Conservation (phyloP, 2,329 filamentous ascomycete genomes). For the Fusarium solani-melongenae region DNA sequence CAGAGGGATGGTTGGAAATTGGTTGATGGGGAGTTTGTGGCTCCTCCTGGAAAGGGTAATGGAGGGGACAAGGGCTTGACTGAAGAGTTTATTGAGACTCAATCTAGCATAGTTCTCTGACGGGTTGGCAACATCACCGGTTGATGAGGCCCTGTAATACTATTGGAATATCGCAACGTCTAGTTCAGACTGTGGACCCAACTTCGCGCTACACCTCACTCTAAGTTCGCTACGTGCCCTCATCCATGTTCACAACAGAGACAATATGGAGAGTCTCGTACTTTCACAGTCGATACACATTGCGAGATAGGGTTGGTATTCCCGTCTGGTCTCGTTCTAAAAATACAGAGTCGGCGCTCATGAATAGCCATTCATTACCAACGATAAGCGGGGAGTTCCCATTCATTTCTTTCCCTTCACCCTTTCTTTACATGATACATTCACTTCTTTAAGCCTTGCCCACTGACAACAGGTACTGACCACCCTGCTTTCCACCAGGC, state of each 20-base stretch:
- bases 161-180: neutral
- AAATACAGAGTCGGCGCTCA: slow-evolving; percentile 50
- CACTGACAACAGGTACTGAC: slow-evolving; percentile 66
- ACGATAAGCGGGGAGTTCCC: slow-evolving; percentile 51
- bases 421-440: slow-evolving; percentile 30
- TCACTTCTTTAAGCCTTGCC: slow-evolving; percentile 49
- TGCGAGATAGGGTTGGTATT: slow-evolving; percentile 40
- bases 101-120: neutral
- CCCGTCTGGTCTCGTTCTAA: slow-evolving; percentile 45
- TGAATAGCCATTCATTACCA: slow-evolving; percentile 41
- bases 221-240: neutral
- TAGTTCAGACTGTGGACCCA: neutral
- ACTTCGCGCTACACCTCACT: neutral
- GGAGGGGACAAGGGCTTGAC: slow-evolving; percentile 46
- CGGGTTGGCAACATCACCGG: neutral
- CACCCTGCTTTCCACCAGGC: slow-evolving; percentile 76
- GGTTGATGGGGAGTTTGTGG: slow-evolving; percentile 59
- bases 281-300: slow-evolving; percentile 25
- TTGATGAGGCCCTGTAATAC: neutral
- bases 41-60: slow-evolving; percentile 46
- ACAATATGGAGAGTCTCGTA: neutral
- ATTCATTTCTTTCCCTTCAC: slow-evolving; percentile 29
- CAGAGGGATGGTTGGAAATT: slow-evolving; percentile 75
- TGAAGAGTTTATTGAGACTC: slow-evolving; percentile 52
- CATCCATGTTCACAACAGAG: neutral